A percentile compares a stretch with the other conserved stretches of the same genome.
phyloP scores from a whole-genome alignment of 2,329 filamentous ascomycete species.

The Penicillium sp. region DNA sequence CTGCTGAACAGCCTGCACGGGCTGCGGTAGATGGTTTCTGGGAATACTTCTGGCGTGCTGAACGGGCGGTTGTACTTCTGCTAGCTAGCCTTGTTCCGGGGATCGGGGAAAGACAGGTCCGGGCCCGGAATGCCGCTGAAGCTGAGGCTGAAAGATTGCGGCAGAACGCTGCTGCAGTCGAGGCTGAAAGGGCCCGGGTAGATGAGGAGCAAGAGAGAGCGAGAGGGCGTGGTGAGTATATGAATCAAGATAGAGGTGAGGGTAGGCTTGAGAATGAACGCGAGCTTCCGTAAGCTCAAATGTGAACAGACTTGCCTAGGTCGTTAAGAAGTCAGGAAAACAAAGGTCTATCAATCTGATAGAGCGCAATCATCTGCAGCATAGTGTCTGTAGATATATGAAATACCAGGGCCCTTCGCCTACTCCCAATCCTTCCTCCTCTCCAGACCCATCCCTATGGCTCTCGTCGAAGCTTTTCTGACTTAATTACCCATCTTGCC shows the following conservation, averaged over 20 bases:
- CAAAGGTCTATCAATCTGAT: no score
- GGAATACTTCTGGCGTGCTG: constrained; percentile 45
- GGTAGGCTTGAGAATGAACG: no score
- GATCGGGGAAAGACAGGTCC: constrained; percentile 61
- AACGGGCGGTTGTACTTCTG: constrained; percentile 61
- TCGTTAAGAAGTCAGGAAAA: no score
- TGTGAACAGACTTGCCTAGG: no score
- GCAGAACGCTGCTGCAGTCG: constrained; percentile 6
- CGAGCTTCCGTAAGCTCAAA: no score
- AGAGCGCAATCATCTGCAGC: no score
- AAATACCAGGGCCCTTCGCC: no score
- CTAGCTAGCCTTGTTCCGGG: constrained; percentile 62
- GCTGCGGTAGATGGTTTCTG: not conserved
- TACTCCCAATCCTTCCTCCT: no score
- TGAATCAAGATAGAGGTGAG: not conserved
- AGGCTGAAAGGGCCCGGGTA: constrained; percentile 14
- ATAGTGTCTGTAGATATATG: no score
- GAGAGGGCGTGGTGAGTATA: not conserved
- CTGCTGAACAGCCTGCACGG: constrained; percentile 19
- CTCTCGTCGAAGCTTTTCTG: no score
- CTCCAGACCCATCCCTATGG: no score
- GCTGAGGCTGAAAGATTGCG: constrained; percentile 30
- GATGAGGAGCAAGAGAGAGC: constrained; percentile 1
- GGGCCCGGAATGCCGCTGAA: constrained; percentile 54
- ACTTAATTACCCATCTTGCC: no score